Conservation (phyloP, 228 moss, liverwort and hornwort genomes). For the Sphagnum magellanicum region DNA sequence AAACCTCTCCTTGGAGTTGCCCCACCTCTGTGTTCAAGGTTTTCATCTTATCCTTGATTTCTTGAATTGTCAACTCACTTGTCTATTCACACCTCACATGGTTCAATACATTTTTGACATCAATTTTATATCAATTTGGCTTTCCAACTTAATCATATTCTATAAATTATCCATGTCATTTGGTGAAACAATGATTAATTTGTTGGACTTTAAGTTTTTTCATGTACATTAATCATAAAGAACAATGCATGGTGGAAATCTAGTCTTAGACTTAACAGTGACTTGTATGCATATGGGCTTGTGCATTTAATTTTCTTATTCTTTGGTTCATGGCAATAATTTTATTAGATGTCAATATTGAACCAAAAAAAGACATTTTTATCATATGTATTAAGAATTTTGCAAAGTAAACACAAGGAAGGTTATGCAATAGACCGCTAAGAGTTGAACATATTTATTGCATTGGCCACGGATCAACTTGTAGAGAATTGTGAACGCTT, state of each 20-base stretch:
- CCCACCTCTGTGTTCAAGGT: constrained; percentile 48
- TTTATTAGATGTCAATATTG: neutral
- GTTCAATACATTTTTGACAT: neutral
- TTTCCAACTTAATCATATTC: neutral
- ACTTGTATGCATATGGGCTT: neutral
- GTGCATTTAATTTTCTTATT: neutral
- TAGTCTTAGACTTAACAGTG: neutral
- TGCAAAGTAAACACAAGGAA: too few relatives aligned
- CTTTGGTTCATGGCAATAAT: neutral
- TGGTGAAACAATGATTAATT: neutral
- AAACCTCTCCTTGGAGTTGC: constrained; percentile 51
- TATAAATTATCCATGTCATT: neutral
- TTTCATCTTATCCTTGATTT: constrained; percentile 64
- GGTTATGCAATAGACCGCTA: constrained; percentile 11
- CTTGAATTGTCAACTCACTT: constrained; percentile 40
- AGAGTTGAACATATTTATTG: constrained; percentile 43
- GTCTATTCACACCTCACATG: constrained; percentile 17
- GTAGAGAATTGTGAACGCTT: constrained; percentile 42
- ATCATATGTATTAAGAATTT: neutral
- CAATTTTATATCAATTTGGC: neutral
- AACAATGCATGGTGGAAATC: neutral
- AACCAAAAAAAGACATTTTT: neutral
- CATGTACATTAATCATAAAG: neutral
- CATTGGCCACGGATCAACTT: constrained; percentile 65
- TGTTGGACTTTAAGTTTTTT: neutral